Evolutionary conservation across 805 yeast genomes (phyloP).

Genomic region (Torulaspora maleeae): DNA sequence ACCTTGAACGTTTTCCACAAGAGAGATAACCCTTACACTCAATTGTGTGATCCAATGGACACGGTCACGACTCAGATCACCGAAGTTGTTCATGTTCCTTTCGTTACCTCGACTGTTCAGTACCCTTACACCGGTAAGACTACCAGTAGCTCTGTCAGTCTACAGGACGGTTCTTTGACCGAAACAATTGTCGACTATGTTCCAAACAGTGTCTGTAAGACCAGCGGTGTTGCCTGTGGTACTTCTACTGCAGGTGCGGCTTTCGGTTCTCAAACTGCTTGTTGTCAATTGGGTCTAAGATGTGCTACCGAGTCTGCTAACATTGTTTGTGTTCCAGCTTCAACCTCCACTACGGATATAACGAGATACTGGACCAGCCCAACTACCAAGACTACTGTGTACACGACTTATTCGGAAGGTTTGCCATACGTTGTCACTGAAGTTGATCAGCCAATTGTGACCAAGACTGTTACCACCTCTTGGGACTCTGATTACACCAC

Average conservation of each 20-base stretch:
- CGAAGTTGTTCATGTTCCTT: slow-evolving; percentile 11
- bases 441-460: slow-evolving; percentile 8
- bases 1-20: slow-evolving; percentile 9
- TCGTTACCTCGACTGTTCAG: slow-evolving; percentile 7
- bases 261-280: slow-evolving; percentile 11
- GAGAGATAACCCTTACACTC: slow-evolving; percentile 13
- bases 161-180: slow-evolving; percentile 10
- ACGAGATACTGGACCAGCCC: slow-evolving; percentile 11
- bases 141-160: slow-evolving; percentile 7
- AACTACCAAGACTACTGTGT: slow-evolving; percentile 3
- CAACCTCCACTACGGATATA: slow-evolving; percentile 5
- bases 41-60: slow-evolving; percentile 8
- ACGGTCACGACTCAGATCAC: slow-evolving; percentile 11
- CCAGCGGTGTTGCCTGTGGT: slow-evolving; percentile 7
- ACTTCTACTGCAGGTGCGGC: slow-evolving; percentile 1
- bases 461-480: slow-evolving; percentile 6
- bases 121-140: slow-evolving; percentile 9
- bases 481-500: slow-evolving; percentile 7
- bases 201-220: slow-evolving; percentile 10
- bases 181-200: slow-evolving; percentile 7
- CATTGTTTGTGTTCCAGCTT: slow-evolving; percentile 10
- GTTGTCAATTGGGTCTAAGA: slow-evolving; percentile 11
- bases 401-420: slow-evolving; percentile 8
- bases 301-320: slow-evolving; percentile 11
- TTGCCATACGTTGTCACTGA: slow-evolving; percentile 8